Evolutionary conservation across 306 rosid genomes (phyloP), one percentile per base, ranked within the genome.

Genomic region (Cicer bijugum): DNA sequence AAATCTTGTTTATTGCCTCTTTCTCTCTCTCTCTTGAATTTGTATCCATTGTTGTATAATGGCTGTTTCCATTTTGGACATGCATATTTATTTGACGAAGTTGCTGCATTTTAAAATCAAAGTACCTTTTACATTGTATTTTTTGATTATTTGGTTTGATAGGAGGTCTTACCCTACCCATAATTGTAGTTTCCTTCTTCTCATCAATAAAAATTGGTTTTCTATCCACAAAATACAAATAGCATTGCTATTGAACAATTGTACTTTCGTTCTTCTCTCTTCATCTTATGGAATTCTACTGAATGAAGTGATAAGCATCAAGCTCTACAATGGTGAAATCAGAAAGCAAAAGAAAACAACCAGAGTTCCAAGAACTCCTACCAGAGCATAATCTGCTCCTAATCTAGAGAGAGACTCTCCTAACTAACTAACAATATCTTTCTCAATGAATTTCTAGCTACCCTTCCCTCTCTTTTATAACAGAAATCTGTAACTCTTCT

Each of bases 1-100:
- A 12, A 69, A 43, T 62, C 60, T 52, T 78, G 20, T 17, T 39
- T 20, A 61, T 71, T 65, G 51, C 68, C 12, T 48, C 28, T 23
- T 0, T 23, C 28, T 23, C 35, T 28, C 35, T 28, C 45, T 72
- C 69, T 65, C 44, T 8, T 39, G 17, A 15, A 12, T 64, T 64
- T 64, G 51, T 53, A 44, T 11, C 72, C 33, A 28, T 71, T 46
- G 52, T 11, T 35, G 37, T 17, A 12, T 67, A 17, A 9, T 23
- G 17, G 20, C 5, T 17, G n/a, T 44, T 43, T 45, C 50, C n/a
- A 43, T 62, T 62, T 61, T 57, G 14, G 33, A 59, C 40, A 33
- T 70, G 59, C 48, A 48, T 40, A 19, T 35, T 39, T 50, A 60
- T 23, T 70, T 70, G 67, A 23, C 28, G 43, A 23, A 39, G 58